Base-by-base conservation (phyloP, 345 rosid species). In the Gossypium rotundifolium region DNA sequence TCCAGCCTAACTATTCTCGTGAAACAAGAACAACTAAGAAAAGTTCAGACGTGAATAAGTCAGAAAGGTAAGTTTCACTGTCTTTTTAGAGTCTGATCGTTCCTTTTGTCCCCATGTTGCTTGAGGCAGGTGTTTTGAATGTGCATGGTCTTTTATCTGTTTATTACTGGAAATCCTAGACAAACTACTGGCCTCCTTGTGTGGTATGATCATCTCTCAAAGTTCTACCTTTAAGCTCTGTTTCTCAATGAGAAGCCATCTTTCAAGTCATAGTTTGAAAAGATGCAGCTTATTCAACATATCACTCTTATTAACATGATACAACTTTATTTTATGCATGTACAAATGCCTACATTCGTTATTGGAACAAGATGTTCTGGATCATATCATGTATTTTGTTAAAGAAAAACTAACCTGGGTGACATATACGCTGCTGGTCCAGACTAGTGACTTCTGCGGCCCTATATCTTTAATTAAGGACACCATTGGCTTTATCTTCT, bases 1-100 rank as follows among this genome's bases (percentile, higher is more conserved):
- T 73, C 2, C 86, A 83, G 48, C 73, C 90, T 75, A 85, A 83
- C 52, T 62, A 73, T 77, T 80, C 85, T 38, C 70, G 83, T 10
- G 91, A 87, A 80, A 69, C 85, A 29, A 69, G 76, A 75, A 65
- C 83, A 48, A 72, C 76, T 76, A 89, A 88, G 89, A 89, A 87
- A 82, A 71, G 62, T 58, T 62, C 75, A 8, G 75, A 74, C 57
- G 88, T 76, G 79, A 82, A 81, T 75, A 68, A 84, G 70, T 58
- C 82, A 22, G 91, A 85, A 74, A 74, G 89, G 97, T 92, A 87
- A 60, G 73, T 12, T 53, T 46, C 60, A 20, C 57, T 65, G 46
- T 75, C 49, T 55, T 48, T 48, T 49, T 53, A 13, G 22, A 62
- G 12, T 55, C 48, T 20, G 58, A 61, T 74, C 12, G 11, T 73